Base-by-base conservation (phyloP, 805 yeast genomes). In the Metschnikowia reukaufii region DNA sequence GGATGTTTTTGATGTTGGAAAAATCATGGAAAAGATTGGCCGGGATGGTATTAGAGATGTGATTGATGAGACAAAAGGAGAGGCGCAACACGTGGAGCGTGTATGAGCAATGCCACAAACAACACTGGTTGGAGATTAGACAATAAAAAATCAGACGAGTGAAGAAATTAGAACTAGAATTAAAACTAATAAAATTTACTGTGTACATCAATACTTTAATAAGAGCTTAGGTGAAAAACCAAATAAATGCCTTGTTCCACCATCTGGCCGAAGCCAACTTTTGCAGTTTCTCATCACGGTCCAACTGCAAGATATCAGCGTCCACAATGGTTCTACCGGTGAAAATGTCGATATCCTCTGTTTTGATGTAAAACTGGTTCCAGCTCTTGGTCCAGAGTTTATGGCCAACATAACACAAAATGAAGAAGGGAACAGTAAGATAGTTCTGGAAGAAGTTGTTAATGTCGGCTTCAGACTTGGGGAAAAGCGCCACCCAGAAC, bases 401-500 rank as follows among this genome's bases (percentile, higher is more conserved):
- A 56, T 60, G 64, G 17, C 54, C 61, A 12, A 56, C 15, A 42
- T 53, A 60, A 42, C 54, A 60, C 6, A 53, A 37, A 32, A 60
- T 39, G 21, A 55, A 40, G 45, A 59, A 54, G 4, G 61, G 62
- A 7, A 52, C 47, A 13, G 61, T 58, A 44, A 58, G 55, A 50
- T 60, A 60, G 53, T 60, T 60, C 48, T 60, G 59, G 49, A 60
- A 60, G 41, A 60, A 60, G 37, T 56, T 52, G 50, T 61, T 65
- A 10, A 55, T 62, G 38, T 52, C 48, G 8, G 64, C 49, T 42
- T 55, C 54, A n/a, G 58, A 53, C 27, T 41, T 44, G 2, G 76
- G 76, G 62, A 50, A 71, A 44, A 71, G 64, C 4, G 75, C 72
- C 40, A 71, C 69, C 73, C 73, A 71, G 57, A 71, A 71, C 55